These are phyloP conservation scores for Asparagopsis taxiformis DNA, from an alignment of 31 red algal species.

Conservation along the genomic window DNA sequence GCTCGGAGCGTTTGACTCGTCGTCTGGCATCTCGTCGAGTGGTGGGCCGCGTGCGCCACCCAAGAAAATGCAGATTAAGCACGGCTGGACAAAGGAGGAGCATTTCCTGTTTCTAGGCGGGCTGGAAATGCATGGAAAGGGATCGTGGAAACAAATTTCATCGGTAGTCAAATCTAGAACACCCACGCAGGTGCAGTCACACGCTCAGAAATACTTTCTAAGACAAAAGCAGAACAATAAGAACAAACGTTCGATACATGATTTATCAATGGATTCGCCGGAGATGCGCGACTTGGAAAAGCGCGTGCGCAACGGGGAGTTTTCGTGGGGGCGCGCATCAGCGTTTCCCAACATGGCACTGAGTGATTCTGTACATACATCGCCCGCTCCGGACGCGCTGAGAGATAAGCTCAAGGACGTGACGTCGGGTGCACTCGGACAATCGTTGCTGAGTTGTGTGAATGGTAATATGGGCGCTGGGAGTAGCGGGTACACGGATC, in stretches of 20 bases:
- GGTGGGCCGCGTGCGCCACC: neutral
- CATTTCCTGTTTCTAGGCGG: conserved; percentile 79
- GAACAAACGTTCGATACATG: conserved; percentile 82
- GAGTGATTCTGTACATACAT: too few species aligned
- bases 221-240: conserved; percentile 60
- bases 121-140: conserved; percentile 51
- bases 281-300: conserved; percentile 67
- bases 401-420: too few species aligned
- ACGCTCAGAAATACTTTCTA: conserved; percentile 80
- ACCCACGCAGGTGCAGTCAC: conserved; percentile 68
- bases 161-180: conserved; percentile 30
- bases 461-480: too few species aligned
- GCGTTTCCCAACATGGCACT: too few species aligned
- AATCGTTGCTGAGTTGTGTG: too few species aligned
- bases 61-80: conserved; percentile 46
- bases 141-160: conserved; percentile 75
- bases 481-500: too few species aligned
- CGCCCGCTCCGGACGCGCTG: too few species aligned
- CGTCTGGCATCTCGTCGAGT: too few species aligned
- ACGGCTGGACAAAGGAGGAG: conserved; percentile 76
- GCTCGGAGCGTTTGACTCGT: too few species aligned
- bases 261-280: conserved; percentile 48
- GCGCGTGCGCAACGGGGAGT: conserved; percentile 8
- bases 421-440: too few species aligned
- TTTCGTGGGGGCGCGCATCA: too few species aligned